Evolutionary conservation across 129 eudicot species (phyloP).

Genomic region (Pulicaria dysenterica): DNA sequence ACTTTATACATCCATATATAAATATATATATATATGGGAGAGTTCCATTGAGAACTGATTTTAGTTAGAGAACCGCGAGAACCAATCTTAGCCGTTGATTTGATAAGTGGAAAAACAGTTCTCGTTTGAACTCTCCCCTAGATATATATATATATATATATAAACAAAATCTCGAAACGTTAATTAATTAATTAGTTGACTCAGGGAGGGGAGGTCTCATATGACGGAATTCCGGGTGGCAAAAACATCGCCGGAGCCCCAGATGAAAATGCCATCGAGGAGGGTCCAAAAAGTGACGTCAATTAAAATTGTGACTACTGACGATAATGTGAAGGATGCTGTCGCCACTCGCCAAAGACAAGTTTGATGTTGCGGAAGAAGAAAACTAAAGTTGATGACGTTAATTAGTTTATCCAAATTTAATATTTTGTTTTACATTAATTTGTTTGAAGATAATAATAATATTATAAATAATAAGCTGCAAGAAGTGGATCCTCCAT

Average conservation of each 20-base stretch:
- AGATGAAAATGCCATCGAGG: neutral
- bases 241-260: neutral
- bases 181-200: neutral
- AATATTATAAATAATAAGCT: no score
- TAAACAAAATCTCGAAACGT: neutral
- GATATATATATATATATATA: no score
- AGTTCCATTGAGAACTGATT: no score
- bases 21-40: no score
- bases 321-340: slow-evolving; percentile 11
- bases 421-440: no score
- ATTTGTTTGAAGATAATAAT: no score
- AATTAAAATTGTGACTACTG: neutral
- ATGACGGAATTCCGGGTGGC: slow-evolving; percentile 16
- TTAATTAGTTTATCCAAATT: no score
- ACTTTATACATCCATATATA: neutral
- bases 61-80: no score
- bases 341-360: neutral
- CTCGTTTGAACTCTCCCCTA: no score
- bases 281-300: neutral
- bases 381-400: neutral
- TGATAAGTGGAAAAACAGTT: no score
- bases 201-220: slow-evolving; percentile 34
- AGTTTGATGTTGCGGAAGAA: neutral
- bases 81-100: no score
- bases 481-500: no score